Evolutionary conservation across 805 yeast species (phyloP).

Genomic region (Helenozyma rhizophorensis): DNA sequence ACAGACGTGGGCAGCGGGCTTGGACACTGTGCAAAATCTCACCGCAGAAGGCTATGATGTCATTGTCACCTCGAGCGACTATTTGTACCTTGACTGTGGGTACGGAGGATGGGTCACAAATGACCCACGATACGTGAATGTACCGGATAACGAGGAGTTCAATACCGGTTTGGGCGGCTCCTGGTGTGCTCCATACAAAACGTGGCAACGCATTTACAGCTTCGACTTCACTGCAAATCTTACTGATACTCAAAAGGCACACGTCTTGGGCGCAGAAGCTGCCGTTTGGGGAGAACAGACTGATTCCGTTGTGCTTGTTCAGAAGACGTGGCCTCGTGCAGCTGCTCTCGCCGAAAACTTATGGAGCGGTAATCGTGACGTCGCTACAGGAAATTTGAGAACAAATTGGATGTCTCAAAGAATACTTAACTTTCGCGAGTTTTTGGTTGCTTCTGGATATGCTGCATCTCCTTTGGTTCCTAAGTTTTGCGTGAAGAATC

Average conservation of each 20-base stretch:
- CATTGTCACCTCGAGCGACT: conserved; percentile 29
- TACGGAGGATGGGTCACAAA: conserved; percentile 33
- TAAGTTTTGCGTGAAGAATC: conserved; percentile 29
- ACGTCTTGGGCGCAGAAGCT: conserved; percentile 36
- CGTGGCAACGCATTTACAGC: conserved; percentile 39
- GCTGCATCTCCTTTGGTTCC: conserved; percentile 34
- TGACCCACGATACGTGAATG: conserved; percentile 29
- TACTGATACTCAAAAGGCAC: conserved; percentile 23
- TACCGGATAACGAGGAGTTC: conserved; percentile 18
- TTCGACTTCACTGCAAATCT: conserved; percentile 30
- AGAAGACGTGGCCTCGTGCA: conserved; percentile 36
- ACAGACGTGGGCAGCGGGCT: conserved; percentile 30
- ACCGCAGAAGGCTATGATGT: conserved; percentile 34
- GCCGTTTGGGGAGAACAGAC: conserved; percentile 39
- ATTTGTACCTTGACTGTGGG: conserved; percentile 40
- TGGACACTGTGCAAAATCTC: conserved; percentile 21
- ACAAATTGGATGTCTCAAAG: conserved; percentile 28
- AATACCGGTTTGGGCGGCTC: conserved; percentile 32
- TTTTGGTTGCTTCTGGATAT: conserved; percentile 31
- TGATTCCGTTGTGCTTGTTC: conserved; percentile 26
- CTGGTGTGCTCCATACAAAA: conserved; percentile 42
- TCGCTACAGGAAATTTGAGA: conserved; percentile 22
- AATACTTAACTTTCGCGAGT: conserved; percentile 36
- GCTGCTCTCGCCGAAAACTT: conserved; percentile 39
- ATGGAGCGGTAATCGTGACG: conserved; percentile 39